Evolutionary conservation across 352 stramenopile species (phyloP).

Genomic region (Sclerospora graminicola): DNA sequence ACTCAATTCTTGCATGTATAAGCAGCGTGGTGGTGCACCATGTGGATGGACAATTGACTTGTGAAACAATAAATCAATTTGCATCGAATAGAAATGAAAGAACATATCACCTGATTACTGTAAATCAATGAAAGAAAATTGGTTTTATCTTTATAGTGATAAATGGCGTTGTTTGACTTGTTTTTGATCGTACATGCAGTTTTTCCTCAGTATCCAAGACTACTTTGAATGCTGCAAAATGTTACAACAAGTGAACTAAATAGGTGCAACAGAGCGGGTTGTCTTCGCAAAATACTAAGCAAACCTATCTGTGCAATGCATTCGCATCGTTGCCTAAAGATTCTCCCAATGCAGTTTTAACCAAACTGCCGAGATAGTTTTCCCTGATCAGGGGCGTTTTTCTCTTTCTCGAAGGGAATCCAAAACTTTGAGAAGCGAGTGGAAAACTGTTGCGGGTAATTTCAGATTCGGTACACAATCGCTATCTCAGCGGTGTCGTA

Average conservation of each 20-base stretch:
- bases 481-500: slow-evolving; percentile 52
- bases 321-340: slow-evolving; percentile 24
- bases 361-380: slow-evolving; percentile 31
- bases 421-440: slow-evolving; percentile 38
- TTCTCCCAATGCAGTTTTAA: slow-evolving; percentile 13
- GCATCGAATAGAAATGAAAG: slow-evolving; percentile 16
- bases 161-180: not conserved
- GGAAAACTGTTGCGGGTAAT: slow-evolving; percentile 50
- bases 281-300: slow-evolving; percentile 42
- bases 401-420: slow-evolving; percentile 29
- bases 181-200: slow-evolving; percentile 13
- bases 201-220: slow-evolving; percentile 63
- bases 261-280: slow-evolving; percentile 39
- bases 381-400: slow-evolving; percentile 50
- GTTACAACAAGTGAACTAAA: slow-evolving; percentile 51
- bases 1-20: slow-evolving; percentile 50
- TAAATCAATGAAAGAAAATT: slow-evolving; percentile 2
- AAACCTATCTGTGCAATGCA: slow-evolving; percentile 45
- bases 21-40: slow-evolving; percentile 73
- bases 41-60: slow-evolving; percentile 40
- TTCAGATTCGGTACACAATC: slow-evolving; percentile 53
- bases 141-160: not conserved
- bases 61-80: slow-evolving; percentile 47
- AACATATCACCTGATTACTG: slow-evolving; percentile 20
- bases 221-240: slow-evolving; percentile 67